Evolutionary conservation across 768 basidiomycete species (phyloP), one percentile per base, ranked within the genome.

Genomic region (Amanita pallidorosea): DNA sequence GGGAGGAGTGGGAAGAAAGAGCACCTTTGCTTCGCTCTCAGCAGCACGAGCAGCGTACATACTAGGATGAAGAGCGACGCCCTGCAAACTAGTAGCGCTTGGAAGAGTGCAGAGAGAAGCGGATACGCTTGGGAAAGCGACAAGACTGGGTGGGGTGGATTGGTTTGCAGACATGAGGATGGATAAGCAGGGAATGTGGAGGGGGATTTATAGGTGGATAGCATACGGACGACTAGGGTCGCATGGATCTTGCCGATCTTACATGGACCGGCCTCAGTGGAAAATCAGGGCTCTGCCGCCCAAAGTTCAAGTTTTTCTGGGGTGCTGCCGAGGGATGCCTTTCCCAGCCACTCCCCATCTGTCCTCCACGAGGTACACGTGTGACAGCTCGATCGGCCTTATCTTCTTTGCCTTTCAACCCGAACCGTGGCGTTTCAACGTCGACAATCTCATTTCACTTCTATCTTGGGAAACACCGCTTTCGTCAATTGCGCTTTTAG

Each of bases 1-100:
- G 22, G n/a, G 29, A 37, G 18, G 18, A 38, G 38, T 52, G 36
- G 23, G 31, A n/a, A 18, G 9, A 31, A 5, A 7, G 60, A 67
- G 51, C 37, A 85, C 85, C 76, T 88, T 85, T 36, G 83, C 84
- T 65, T 88, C 80, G 58, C 85, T 85, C 64, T 85, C 79, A 4
- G 80, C 77, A 31, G 79, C 77, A 33, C 77, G 76, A 52, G 78
- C 75, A 1, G 80, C 77, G 60, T 83, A 83, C 81, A 84, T 80
- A 59, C 70, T 76, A 1, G 77, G 79, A 65, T 88, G 85, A 1
- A 89, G 68, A 1, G 78, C 68, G 25, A 89, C 73, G 57, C 72
- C 73, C 57, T 77, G 74, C 47, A 89, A 71, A 65, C 75, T 83
- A 58, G 79, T 85, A 7, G 86, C 86, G 57, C 83, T 77, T 0